Base-by-base conservation (phyloP, 495 filamentous ascomycete genomes). In the Aspergillus coremiiformis region DNA sequence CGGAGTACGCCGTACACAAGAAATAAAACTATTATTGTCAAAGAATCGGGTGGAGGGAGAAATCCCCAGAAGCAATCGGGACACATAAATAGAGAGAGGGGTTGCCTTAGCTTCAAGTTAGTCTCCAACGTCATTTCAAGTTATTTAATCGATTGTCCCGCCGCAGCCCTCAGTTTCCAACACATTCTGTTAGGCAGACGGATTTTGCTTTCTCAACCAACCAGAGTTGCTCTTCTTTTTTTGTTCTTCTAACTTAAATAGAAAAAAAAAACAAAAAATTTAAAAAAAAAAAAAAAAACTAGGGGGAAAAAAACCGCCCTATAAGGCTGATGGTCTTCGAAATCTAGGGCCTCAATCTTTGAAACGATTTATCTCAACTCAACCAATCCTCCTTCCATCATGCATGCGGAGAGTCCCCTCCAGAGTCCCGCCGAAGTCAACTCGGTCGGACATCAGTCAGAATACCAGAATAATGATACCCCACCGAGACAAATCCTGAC, bases 401-500 rank as follows among this genome's bases (percentile, higher is more conserved):
- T 62, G 59, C 41, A 49, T 48, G 41, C 53, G 23, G 53, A 17
- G 48, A 33, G 51, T n/a, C 47, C 46, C 35, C 21, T 32, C 10
- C 23, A 24, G 20, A 39, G 12, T 29, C 26, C 26, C 49, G 43
- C 51, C 37, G 58, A 49, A 44, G 37, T 33, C 14, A 45, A 26
- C 15, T 45, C 45, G 27, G 35, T 35, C 53, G 53, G 29, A 47
- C 42, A 9, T 15, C 29, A 42, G 14, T 14, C 51, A 17, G 43
- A 39, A 24, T 21, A 23, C 14, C 49, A 27, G 17, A 53, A 39
- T 20, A 53, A 39, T 20, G 33, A 11, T 14, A 35, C 73, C 44
- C 71, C 76, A 20, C 71, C 74, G 7, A 69, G 74, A 19, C 75
- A 81, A 19, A 74, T 85, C 52, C 70, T 98, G 56, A 95, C 90